Percentiles rank a stretch among this genome's conserved stretches.
phyloP scores from a whole-genome alignment of 306 rosid species.

The Quercus parvula region DNA sequence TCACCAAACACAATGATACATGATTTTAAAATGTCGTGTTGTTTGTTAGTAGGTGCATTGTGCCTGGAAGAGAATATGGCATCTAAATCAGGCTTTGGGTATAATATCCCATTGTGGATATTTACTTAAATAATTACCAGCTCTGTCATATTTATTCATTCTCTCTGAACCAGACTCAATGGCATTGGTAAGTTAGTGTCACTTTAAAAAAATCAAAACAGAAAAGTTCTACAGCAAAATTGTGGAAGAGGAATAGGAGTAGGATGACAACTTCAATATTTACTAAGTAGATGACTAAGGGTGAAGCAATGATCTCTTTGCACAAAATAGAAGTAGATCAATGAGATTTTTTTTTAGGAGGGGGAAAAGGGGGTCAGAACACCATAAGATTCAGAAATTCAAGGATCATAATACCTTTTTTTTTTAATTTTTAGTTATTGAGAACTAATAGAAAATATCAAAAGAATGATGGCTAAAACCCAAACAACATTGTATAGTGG shows the following conservation, averaged over 20 bases:
- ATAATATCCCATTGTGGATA: no score
- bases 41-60: no score
- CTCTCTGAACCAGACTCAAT: neutral
- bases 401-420: neutral
- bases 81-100: no score
- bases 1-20: no score
- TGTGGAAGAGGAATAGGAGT: neutral
- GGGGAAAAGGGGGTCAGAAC: neutral
- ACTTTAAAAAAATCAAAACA: neutral
- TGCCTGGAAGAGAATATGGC: no score
- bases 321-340: neutral
- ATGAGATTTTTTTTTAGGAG: no score
- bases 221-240: neutral
- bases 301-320: neutral
- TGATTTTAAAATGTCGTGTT: no score
- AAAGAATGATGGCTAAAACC: neutral
- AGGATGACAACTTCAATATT: neutral
- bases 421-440: neutral
- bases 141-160: neutral
- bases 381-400: neutral
- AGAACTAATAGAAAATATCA: neutral
- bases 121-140: neutral
- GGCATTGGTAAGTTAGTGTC: no score
- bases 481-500: neutral
- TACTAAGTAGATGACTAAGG: neutral